A percentile compares a stretch with the other conserved stretches of the same genome.
These are phyloP conservation scores for Mortierella antarctica DNA, from an alignment of 192 early-diverging fungal species.

Conservation along the genomic window DNA sequence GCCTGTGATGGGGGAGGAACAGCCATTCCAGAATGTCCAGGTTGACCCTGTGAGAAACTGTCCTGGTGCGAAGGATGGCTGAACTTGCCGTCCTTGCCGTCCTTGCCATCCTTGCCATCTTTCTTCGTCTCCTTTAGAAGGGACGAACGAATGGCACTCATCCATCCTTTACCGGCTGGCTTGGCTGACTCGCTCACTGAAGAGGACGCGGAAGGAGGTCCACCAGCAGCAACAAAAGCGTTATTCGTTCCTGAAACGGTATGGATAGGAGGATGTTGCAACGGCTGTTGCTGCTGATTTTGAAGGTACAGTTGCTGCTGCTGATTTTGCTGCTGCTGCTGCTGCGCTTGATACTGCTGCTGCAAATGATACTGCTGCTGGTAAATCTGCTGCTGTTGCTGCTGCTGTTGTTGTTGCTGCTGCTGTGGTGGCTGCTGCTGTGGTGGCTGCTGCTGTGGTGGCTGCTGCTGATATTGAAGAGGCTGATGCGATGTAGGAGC, in stretches of 20 bases:
- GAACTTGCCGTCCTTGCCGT: constrained; percentile 14
- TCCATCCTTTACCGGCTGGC: constrained; percentile 27
- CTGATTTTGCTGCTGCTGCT: constrained; percentile 12
- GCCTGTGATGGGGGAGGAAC: not conserved
- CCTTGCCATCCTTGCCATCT: constrained; percentile 18
- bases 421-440: not conserved
- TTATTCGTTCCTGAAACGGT: constrained; percentile 17
- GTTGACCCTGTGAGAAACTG: not conserved
- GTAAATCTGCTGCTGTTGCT: constrained; percentile 13
- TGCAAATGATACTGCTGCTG: constrained; percentile 15
- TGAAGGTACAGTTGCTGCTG: constrained; percentile 7
- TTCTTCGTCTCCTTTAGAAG: constrained; percentile 27
- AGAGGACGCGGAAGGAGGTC: constrained; percentile 18
- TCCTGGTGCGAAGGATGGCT: constrained; percentile 4
- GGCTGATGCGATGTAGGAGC: not conserved
- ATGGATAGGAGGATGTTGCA: constrained; percentile 14
- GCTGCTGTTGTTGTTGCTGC: constrained; percentile 9
- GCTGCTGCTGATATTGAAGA: not conserved
- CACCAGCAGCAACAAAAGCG: not conserved
- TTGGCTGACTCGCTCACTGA: constrained; percentile 23
- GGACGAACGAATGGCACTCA: constrained; percentile 27
- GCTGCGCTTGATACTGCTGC: constrained; percentile 21
- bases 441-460: constrained; percentile 7
- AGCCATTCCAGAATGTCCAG: not conserved
- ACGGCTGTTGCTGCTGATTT: constrained; percentile 27